These are phyloP conservation scores for Lentinula boryana DNA, from an alignment of 768 basidiomycete genomes.

Conservation along the genomic window DNA sequence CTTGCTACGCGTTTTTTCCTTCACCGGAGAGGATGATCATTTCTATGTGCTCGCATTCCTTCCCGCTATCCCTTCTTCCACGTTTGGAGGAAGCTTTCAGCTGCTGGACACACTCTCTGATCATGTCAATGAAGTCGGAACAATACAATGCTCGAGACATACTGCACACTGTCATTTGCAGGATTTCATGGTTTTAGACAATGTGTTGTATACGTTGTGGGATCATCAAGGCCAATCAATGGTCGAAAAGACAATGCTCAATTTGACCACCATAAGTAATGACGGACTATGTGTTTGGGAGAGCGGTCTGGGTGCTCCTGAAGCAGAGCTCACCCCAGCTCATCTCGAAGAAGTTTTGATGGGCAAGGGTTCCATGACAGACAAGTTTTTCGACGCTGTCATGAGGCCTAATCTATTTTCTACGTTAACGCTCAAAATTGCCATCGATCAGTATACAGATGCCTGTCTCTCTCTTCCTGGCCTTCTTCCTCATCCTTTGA, in stretches of 20 bases:
- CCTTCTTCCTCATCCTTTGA: conserved; percentile 45
- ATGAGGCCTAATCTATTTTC: conserved; percentile 90
- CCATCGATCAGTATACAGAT: conserved; percentile 78
- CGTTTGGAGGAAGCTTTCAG: conserved; percentile 78
- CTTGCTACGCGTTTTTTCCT: conserved; percentile 59
- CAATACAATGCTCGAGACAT: conserved; percentile 51
- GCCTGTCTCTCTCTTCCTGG: conserved; percentile 64
- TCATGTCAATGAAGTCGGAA: conserved; percentile 50
- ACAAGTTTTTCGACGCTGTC: conserved; percentile 76
- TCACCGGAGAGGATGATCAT: conserved; percentile 35
- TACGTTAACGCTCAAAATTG: conserved; percentile 69
- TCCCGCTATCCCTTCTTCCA: conserved; percentile 55
- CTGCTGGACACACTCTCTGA: conserved; percentile 54
- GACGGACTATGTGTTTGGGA: conserved; percentile 39
- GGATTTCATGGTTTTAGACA: conserved; percentile 61
- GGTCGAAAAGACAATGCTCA: conserved; percentile 51
- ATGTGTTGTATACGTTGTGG: conserved; percentile 68
- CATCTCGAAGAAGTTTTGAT: conserved; percentile 82
- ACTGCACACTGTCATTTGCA: conserved; percentile 70
- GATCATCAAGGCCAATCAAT: conserved; percentile 73
- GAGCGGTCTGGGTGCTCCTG: conserved; percentile 54
- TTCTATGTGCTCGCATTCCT: conserved; percentile 68
- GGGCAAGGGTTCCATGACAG: conserved; percentile 63
- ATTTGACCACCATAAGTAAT: conserved; percentile 28
- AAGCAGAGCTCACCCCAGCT: conserved; percentile 76